Evolutionary conservation across 1,139 yeast genomes (phyloP), one percentile per base, ranked within the genome.

Genomic region (Saccharomyces pastorianus): DNA sequence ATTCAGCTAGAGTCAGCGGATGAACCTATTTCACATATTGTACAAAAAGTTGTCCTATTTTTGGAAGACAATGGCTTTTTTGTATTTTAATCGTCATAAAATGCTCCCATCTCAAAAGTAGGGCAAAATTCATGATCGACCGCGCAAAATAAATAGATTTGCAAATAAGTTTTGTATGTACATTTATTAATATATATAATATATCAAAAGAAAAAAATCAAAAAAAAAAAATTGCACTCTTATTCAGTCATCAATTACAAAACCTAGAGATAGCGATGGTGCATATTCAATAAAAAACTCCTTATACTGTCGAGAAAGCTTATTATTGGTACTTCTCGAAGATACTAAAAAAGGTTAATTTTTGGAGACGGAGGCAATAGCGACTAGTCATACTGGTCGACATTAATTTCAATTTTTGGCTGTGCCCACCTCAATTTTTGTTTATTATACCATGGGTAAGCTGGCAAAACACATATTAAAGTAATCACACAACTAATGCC

Each of bases 51-150:
- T 59, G 84, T 86, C 38, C 74, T 81, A 57, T 78, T 82, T 66
- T 79, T 91, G 64, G 88, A 86, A 71, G 81, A 84, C 62, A 88
- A 89, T 73, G 96, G 95, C 34, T 89, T 85, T 74, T 87, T 82
- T 68, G 70, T 67, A 56, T 76, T 76, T 58, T 76, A 68, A 57
- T 26, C 14, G 44, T 26, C 14, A 47, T 25, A 29, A 6, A 14
- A 49, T 20, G 23, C 23, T 20, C 23, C 23, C 23, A 20, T 20
- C 23, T 20, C 23, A 20, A 20, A 20, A 20, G 23, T 20, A 32
- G 23, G 23, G 11, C 34, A 26, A 25, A 51, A 23, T 11, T 49
- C 31, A 38, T 7, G 25, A 38, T 20, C 26, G 23, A 38, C 9
- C 23, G 44, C 17, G 44, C 44, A 11, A 38, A 38, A 20, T 20